Evolutionary conservation across 805 yeast species (phyloP), one percentile per base, ranked within the genome.

Genomic region (Yamadazyma olivae): DNA sequence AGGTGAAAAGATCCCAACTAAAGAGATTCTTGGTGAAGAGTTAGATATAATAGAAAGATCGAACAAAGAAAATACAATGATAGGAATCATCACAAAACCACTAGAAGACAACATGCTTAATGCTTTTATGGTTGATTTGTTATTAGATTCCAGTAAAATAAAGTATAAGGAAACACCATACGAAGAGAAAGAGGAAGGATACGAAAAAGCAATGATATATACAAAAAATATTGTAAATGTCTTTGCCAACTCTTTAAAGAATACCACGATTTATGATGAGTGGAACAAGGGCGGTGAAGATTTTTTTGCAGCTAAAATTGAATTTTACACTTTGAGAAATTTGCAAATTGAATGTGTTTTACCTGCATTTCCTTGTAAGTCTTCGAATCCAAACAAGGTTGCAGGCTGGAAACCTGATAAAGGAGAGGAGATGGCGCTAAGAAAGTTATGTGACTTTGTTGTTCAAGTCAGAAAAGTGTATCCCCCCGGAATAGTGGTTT

Each of bases 281-380:
- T 77, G 83, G 83, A 60, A 59, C 8, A 43, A 47, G 6, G 65
- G 64, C 6, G 81, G 81, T 2, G 56, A 65, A 30, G 63, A 50
- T 0, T 57, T 59, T 28, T 78, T 77, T 44, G 50, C 64, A 7
- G 54, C 59, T 18, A 64, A 61, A 35, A 67, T 70, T 4, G 57
- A 60, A 19, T 75, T 69, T 49, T 78, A 74, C 49, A 75, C 79
- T 17, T 61, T 70, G 27, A 64, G 77, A 49, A 57, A 62, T 43
- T 36, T 67, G 20, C 67, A 65, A 26, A 64, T 78, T 41, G 79
- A 77, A 51, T 74, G 78, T 10, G 79, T 77, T 6, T 57, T 78
- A 33, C 83, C 83, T 5, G 83, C 83, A 0, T 78, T 78, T 42
- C 83, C 83, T 7, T 77, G 83, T 48, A 78, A 77, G 50, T 74